A percentile compares a stretch with the other conserved stretches of the same genome.
Evolutionary conservation across 768 basidiomycete genomes (phyloP).

Genomic region (Galerina marginata): DNA sequence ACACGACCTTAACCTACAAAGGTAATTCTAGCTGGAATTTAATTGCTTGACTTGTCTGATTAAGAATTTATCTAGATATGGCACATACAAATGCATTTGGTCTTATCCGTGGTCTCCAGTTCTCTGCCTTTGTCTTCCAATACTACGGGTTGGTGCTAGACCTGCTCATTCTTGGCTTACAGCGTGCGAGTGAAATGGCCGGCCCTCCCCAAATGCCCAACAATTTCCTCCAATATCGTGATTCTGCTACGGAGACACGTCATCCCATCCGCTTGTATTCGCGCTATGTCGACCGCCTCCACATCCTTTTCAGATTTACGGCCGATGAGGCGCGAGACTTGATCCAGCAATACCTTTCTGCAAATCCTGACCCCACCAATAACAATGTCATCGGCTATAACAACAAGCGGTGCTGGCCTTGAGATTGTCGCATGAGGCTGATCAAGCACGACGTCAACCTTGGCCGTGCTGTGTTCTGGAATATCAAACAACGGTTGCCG

Average conservation of each 20-base stretch:
- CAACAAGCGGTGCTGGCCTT: constrained; percentile 99
- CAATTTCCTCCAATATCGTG: constrained; percentile 97
- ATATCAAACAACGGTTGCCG: constrained; percentile 96
- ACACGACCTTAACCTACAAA: constrained; percentile 92
- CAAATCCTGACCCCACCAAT: constrained; percentile 98
- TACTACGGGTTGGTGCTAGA: constrained; percentile 97
- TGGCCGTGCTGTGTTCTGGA: constrained; percentile 98
- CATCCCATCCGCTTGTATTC: constrained; percentile 99
- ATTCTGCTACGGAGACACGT: constrained; percentile 92
- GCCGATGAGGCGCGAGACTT: constrained; percentile 97
- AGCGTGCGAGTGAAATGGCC: constrained; percentile 98
- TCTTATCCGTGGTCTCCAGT: constrained; percentile 96
- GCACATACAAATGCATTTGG: constrained; percentile 98
- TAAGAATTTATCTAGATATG: constrained; percentile 62
- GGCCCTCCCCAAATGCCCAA: constrained; percentile 98
- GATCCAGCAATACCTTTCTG: constrained; percentile 96
- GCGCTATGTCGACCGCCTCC: constrained; percentile 93
- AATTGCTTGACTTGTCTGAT: neutral
- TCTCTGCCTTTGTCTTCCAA: constrained; percentile 99
- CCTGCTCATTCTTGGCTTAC: constrained; percentile 93
- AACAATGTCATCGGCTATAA: constrained; percentile 99
- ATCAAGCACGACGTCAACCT: constrained; percentile 99
- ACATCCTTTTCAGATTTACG: constrained; percentile 96
- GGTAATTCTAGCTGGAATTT: constrained; percentile 32
- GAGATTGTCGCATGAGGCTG: constrained; percentile 98